These are phyloP conservation scores for Zymoseptoria crescenta DNA, from an alignment of 2,329 filamentous ascomycete species.

Conservation along the genomic window DNA sequence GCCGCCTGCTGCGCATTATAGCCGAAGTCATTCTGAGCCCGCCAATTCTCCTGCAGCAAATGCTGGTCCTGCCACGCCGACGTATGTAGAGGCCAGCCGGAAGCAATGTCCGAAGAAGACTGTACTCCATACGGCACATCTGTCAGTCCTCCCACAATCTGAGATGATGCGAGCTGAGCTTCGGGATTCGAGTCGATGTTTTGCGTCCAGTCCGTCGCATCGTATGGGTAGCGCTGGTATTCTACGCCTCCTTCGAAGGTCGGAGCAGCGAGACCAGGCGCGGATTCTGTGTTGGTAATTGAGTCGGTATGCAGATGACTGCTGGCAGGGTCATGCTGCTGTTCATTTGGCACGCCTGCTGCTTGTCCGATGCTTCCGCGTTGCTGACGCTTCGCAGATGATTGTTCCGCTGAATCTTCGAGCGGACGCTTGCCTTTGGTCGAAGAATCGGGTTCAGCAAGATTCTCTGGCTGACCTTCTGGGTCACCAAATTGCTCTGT, in stretches of 20 bases:
- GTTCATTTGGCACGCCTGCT: background rate
- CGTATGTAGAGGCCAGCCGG: background rate
- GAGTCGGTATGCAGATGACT: background rate
- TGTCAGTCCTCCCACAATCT: too few relatives aligned
- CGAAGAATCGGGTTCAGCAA: background rate
- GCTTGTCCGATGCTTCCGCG: background rate
- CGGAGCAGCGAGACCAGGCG: too few relatives aligned
- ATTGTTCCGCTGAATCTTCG: background rate
- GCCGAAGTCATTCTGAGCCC: background rate
- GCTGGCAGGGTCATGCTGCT: background rate
- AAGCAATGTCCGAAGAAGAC: background rate
- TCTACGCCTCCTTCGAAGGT: too few relatives aligned
- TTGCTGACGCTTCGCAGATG: background rate
- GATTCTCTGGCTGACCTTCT: background rate
- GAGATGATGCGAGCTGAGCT: too few relatives aligned
- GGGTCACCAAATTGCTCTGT: too few relatives aligned
- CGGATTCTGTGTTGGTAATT: too few relatives aligned
- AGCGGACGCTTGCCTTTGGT: background rate
- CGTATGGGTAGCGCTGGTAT: too few relatives aligned
- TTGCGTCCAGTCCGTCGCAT: too few relatives aligned
- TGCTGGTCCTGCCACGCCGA: background rate
- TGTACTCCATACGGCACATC: too few relatives aligned
- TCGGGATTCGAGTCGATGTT: too few relatives aligned
- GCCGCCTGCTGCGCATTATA: background rate
- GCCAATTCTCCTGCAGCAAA: background rate